These are phyloP conservation scores for Colletotrichum destructivum DNA, from an alignment of 2,329 filamentous ascomycete species.

Conservation along the genomic window DNA sequence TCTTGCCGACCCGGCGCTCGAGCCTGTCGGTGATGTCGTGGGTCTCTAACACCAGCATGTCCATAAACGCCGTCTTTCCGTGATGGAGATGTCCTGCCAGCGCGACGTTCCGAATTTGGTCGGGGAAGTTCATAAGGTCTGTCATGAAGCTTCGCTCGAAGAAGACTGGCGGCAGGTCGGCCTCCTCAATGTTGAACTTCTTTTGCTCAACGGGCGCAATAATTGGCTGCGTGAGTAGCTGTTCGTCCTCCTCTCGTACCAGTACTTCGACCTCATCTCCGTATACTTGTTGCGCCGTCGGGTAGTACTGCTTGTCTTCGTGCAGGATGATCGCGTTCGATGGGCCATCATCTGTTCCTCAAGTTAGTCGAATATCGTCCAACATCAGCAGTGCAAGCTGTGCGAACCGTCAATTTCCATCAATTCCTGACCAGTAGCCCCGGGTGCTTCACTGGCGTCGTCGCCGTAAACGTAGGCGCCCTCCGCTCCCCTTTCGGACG, in stretches of 20 bases:
- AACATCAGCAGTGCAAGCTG: background rate
- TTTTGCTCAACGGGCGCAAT: conserved; percentile 94
- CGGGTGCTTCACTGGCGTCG: conserved; percentile 75
- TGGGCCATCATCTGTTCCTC: conserved; percentile 73
- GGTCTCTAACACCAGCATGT: conserved; percentile 97
- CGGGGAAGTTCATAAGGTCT: conserved; percentile 95
- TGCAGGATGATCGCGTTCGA: conserved; percentile 98
- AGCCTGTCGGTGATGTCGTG: conserved; percentile 87
- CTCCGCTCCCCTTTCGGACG: conserved; percentile 83
- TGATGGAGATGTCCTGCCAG: conserved; percentile 95
- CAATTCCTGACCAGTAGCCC: conserved; percentile 81
- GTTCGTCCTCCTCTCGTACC: conserved; percentile 97
- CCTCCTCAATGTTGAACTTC: conserved; percentile 95
- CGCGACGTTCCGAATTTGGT: conserved; percentile 93
- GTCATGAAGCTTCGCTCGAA: conserved; percentile 94
- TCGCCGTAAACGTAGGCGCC: conserved; percentile 88
- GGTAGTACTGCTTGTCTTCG: conserved; percentile 99
- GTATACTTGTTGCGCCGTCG: conserved; percentile 96
- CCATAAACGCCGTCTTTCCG: conserved; percentile 98
- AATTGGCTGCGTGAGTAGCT: conserved; percentile 92
- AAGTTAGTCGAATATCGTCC: conserved; percentile 3
- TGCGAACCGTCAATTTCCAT: conserved; percentile 90
- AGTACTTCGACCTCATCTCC: conserved; percentile 94
- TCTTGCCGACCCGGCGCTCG: conserved; percentile 85
- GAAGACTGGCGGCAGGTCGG: conserved; percentile 88